Percentiles rank a stretch among this genome's conserved stretches.
Evolutionary conservation across 495 filamentous ascomycete genomes (phyloP).

Genomic region (Daldinia bambusicola): DNA sequence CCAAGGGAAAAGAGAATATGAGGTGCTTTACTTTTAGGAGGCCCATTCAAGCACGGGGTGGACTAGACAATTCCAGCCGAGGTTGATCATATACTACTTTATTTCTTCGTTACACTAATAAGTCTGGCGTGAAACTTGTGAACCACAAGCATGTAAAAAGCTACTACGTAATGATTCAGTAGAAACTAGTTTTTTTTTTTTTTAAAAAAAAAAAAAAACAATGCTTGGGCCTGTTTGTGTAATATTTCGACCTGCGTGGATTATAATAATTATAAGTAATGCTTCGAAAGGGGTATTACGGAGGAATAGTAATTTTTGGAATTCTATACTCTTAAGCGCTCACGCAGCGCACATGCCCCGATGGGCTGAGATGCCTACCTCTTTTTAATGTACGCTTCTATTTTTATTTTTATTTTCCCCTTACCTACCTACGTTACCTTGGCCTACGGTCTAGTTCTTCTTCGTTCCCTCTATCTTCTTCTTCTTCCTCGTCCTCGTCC

Average conservation of each 20-base stretch:
- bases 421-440: too few relatives aligned
- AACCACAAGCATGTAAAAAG: slow-evolving; percentile 27
- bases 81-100: slow-evolving; percentile 60
- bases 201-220: too few relatives aligned
- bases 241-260: neutral
- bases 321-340: too few relatives aligned
- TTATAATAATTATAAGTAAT: neutral
- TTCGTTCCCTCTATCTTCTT: too few relatives aligned
- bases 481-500: neutral
- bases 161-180: slow-evolving; percentile 24
- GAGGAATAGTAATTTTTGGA: neutral
- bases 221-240: neutral
- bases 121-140: slow-evolving; percentile 45
- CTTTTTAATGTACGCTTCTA: neutral
- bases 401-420: neutral
- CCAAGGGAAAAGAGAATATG: slow-evolving; percentile 53
- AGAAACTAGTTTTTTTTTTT: slow-evolving; percentile 23
- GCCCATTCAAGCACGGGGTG: slow-evolving; percentile 52
- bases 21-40: slow-evolving; percentile 56
- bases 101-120: slow-evolving; percentile 45
- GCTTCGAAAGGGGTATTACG: neutral
- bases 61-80: slow-evolving; percentile 59
- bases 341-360: too few relatives aligned
- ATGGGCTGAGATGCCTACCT: neutral
- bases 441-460: too few relatives aligned